phyloP scores from a whole-genome alignment of 768 basidiomycete species.

The Crepidotus variabilis region DNA sequence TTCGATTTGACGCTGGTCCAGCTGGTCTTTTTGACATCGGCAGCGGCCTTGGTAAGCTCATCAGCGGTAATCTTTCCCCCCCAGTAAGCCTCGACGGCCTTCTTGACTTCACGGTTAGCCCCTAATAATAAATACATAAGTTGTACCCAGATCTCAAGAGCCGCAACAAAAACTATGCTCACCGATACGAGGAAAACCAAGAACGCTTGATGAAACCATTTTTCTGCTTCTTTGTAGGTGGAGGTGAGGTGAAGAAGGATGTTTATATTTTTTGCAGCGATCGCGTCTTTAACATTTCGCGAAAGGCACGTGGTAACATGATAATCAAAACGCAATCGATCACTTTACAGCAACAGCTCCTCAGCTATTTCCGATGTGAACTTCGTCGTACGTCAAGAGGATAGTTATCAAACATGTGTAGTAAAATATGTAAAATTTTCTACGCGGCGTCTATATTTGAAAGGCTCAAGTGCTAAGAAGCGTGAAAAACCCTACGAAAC shows the following conservation, averaged over 20 bases:
- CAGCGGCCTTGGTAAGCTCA: constrained; percentile 83
- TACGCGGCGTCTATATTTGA: too few relatives aligned
- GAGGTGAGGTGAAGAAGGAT: constrained; percentile 20
- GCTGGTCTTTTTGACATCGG: constrained; percentile 82
- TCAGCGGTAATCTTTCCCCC: constrained; percentile 84
- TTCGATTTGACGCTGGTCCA: constrained; percentile 84
- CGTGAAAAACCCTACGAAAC: too few relatives aligned
- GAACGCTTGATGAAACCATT: constrained; percentile 82
- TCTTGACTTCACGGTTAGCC: constrained; percentile 93
- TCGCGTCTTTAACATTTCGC: constrained; percentile 25
- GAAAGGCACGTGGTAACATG: constrained; percentile 32
- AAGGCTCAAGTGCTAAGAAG: too few relatives aligned
- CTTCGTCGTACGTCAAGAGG: neutral
- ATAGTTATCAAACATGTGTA: too few relatives aligned
- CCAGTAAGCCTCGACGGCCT: constrained; percentile 99
- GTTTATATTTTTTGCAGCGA: constrained; percentile 15
- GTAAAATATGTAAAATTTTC: too few relatives aligned
- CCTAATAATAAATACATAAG: constrained; percentile 39
- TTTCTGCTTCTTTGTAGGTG: constrained; percentile 21
- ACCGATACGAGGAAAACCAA: constrained; percentile 94
- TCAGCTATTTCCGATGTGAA: constrained; percentile 12
- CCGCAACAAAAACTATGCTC: constrained; percentile 12
- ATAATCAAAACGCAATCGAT: constrained; percentile 32
- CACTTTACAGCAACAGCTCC: constrained; percentile 5
- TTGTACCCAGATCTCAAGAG: neutral